Base-by-base conservation (phyloP, 1,284 basidiomycete species). In the Gymnopus androsaceus region DNA sequence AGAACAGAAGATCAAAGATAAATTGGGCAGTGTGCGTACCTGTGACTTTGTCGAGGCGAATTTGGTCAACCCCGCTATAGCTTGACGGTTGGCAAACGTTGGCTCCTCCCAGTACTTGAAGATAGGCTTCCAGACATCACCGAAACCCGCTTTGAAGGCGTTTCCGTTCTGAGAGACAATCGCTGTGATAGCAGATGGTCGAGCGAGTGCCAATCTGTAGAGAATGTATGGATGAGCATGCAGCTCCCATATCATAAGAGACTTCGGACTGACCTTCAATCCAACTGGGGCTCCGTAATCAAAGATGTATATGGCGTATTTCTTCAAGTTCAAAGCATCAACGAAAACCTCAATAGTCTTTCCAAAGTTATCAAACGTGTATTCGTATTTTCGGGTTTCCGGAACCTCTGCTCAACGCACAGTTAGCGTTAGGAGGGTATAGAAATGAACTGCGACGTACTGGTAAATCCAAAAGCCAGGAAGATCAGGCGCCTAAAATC, bases 121-220 rank as follows among this genome's bases (percentile, higher is more conserved):
- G 33, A 79, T 56, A 12, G 65, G 62, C 6, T 66, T 69, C 77
- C 78, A 81, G 59, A 75, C 75, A 0, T 55, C 61, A 0, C 75
- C 75, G 2, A 81, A 62, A 1, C 79, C 79, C 31, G 75, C 77
- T 3, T 67, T 67, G 58, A 77, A 81, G 0, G 77, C 75, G 60
- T 80, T 80, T 4, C 78, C 79, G 59, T 78, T 80, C 65, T 82
- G 80, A 0, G 71, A 63, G 55, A 81, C 70, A 60, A 81, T 72
- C 3, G 71, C 79, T 2, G 69, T 73, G 59, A 82, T 68, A 3
- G 69, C 67, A 6, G 72, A 64, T 0, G 79, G 79, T 3, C 74
- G 72, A 3, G 70, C 58, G 4, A 80, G 67, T 0, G 78, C 78
- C n/a, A 81, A 66, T 48, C 76, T 72, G 4, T 38, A 21, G 2